These are phyloP conservation scores for Alternaria viburni DNA, from an alignment of 2,329 filamentous ascomycete genomes.

Conservation along the genomic window DNA sequence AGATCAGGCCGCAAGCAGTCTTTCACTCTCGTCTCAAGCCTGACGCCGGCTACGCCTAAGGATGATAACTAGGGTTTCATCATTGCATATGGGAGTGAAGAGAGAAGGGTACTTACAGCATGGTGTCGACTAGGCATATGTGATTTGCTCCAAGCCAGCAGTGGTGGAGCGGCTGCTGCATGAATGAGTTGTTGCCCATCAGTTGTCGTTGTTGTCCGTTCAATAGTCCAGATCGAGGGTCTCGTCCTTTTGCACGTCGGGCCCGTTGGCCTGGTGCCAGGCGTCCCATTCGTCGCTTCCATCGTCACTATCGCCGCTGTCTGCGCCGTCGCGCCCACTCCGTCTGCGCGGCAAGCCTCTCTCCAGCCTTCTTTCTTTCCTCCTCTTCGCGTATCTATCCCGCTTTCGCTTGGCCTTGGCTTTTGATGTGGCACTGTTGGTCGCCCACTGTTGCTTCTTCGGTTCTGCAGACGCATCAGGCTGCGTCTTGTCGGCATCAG, in stretches of 20 bases:
- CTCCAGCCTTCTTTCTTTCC: slow-evolving; percentile 26
- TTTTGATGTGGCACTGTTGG: slow-evolving; percentile 32
- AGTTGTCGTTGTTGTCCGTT: not conserved
- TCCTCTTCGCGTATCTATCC: slow-evolving; percentile 33
- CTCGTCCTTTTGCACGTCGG: slow-evolving; percentile 50
- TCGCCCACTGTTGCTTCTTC: slow-evolving; percentile 36
- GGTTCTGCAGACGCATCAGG: slow-evolving; percentile 23
- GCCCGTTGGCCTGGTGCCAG: slow-evolving; percentile 52
- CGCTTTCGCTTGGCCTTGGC: slow-evolving; percentile 32
- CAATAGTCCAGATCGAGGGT: slow-evolving; percentile 58
- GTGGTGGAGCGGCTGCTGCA: not conserved
- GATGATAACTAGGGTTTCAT: slow-evolving; percentile 93
- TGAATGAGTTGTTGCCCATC: too few relatives aligned
- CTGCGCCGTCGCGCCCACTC: slow-evolving; percentile 11
- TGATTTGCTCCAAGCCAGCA: not conserved
- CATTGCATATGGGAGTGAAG: slow-evolving; percentile 56
- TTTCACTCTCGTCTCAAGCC: slow-evolving; percentile 32
- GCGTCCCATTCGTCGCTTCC: slow-evolving; percentile 52
- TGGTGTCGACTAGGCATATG: too few relatives aligned
- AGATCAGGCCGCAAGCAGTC: slow-evolving; percentile 26
- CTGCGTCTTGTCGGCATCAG: slow-evolving; percentile 16
- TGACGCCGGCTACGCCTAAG: slow-evolving; percentile 75
- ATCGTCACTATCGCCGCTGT: slow-evolving; percentile 32
- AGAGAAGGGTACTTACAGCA: slow-evolving; percentile 3
- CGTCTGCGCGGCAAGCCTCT: slow-evolving; percentile 16